Conservation (phyloP, 2,329 filamentous ascomycete species). For the Scedosporium minutisporum region DNA sequence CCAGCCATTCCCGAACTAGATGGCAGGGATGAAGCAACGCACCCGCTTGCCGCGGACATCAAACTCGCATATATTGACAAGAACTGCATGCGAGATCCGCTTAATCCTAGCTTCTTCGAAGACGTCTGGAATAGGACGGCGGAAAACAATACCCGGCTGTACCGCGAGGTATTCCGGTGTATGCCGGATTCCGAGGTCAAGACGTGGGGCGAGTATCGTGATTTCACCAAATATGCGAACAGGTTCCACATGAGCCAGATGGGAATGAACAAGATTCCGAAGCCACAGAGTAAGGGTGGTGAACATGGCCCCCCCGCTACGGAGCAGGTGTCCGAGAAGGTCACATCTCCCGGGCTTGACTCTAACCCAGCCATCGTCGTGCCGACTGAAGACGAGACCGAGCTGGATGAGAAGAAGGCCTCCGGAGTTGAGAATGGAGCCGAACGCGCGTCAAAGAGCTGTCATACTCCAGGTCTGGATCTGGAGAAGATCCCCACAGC, state of each 20-base stretch:
- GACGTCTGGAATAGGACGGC: constrained; percentile 83
- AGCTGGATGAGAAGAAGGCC: constrained; percentile 31
- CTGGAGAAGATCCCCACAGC: constrained; percentile 15
- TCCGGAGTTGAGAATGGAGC: constrained; percentile 8
- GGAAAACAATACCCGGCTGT: constrained; percentile 91
- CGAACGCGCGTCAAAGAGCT: background rate
- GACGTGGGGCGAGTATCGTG: constrained; percentile 87
- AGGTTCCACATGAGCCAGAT: constrained; percentile 63
- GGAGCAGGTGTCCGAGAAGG: constrained; percentile 23
- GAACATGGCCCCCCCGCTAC: background rate
- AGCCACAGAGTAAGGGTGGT: constrained; percentile 1
- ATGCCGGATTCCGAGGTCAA: constrained; percentile 94
- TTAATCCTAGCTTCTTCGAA: constrained; percentile 72
- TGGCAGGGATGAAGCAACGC: constrained; percentile 36
- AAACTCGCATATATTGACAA: constrained; percentile 65
- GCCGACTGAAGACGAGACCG: constrained; percentile 18
- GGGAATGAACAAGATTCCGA: constrained; percentile 35
- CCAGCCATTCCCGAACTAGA: constrained; percentile 43
- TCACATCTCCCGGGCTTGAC: constrained; percentile 11
- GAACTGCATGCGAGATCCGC: constrained; percentile 89
- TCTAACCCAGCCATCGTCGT: constrained; percentile 22
- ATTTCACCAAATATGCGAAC: constrained; percentile 67
- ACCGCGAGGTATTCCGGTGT: constrained; percentile 86
- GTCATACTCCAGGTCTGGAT: constrained; percentile 10
- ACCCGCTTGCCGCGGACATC: constrained; percentile 57